Percentiles rank a stretch among this genome's conserved stretches.
These are phyloP conservation scores for Boletus sp. DNA, from an alignment of 1,284 basidiomycete species.

Conservation along the genomic window DNA sequence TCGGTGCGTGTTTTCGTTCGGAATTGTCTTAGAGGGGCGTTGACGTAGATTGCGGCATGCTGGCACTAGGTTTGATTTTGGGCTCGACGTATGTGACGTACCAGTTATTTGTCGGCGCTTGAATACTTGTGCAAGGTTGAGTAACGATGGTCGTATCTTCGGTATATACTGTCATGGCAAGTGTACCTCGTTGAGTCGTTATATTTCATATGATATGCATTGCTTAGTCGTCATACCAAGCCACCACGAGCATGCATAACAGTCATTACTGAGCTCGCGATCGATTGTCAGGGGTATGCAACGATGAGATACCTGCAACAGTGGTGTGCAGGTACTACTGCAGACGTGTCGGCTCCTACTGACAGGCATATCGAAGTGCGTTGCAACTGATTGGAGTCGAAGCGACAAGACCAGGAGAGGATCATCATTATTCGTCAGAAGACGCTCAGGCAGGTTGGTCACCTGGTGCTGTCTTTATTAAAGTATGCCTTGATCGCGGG, in stretches of 20 bases:
- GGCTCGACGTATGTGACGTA: conserved; percentile 11
- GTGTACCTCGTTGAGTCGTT: not conserved
- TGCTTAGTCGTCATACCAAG: not conserved
- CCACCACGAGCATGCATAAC: too few species aligned
- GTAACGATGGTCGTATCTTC: not conserved
- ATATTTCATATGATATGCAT: not conserved
- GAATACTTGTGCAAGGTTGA: not conserved
- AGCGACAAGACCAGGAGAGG: too few species aligned
- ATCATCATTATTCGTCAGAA: too few species aligned
- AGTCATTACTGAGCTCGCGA: too few species aligned
- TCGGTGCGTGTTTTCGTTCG: conserved; percentile 12
- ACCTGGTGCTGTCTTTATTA: not conserved
- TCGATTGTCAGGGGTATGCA: too few species aligned
- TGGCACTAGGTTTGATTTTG: conserved; percentile 3
- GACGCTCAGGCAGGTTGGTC: not conserved
- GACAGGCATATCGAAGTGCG: too few species aligned
- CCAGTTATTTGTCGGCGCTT: conserved; percentile 2
- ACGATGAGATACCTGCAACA: too few species aligned
- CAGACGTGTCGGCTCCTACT: too few species aligned
- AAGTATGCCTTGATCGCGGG: not conserved
- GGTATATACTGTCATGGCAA: not conserved
- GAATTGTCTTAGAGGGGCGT: not conserved
- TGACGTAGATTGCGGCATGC: not conserved
- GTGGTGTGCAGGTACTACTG: too few species aligned
- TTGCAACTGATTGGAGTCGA: too few species aligned